Evolutionary conservation across 768 basidiomycete genomes (phyloP).

Genomic region (Rhizopogon salebrosus): DNA sequence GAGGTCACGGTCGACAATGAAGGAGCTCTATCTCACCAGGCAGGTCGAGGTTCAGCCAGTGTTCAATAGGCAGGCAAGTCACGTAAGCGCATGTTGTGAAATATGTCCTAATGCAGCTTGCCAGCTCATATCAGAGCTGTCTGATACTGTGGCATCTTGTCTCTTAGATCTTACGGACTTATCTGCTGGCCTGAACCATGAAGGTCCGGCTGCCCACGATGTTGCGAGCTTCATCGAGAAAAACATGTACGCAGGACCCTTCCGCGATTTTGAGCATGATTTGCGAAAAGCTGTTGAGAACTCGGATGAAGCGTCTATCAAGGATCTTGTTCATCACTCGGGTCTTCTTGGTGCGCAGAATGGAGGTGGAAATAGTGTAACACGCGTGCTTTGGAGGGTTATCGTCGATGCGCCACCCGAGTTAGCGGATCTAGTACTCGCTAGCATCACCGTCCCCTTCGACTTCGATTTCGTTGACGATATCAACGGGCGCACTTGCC

Average conservation of each 20-base stretch:
- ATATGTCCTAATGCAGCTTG: conserved; percentile 12
- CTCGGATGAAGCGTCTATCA: conserved; percentile 53
- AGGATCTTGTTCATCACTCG: conserved; percentile 67
- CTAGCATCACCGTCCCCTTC: conserved; percentile 62
- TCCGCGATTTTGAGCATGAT: conserved; percentile 85
- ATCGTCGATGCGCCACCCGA: conserved; percentile 73
- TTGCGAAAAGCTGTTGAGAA: conserved; percentile 71
- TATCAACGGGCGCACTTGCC: conserved; percentile 91
- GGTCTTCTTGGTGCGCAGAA: conserved; percentile 57
- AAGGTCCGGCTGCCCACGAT: conserved; percentile 72
- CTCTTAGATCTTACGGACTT: conserved; percentile 76
- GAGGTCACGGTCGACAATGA: conserved; percentile 89
- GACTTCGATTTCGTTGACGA: conserved; percentile 93
- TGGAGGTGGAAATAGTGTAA: conserved; percentile 63
- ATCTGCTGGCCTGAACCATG: conserved; percentile 70
- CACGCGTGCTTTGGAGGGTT: conserved; percentile 93
- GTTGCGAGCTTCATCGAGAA: conserved; percentile 66
- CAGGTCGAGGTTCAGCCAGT: conserved; percentile 99
- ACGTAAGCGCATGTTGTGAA: not conserved
- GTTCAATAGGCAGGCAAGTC: conserved; percentile 86
- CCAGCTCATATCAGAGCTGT: conserved; percentile 90
- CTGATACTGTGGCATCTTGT: conserved; percentile 85
- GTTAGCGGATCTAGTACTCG: conserved; percentile 71
- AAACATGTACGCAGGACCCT: conserved; percentile 60
- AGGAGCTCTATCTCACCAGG: conserved; percentile 90